These are phyloP conservation scores for Aeschynomene evenia DNA, from an alignment of 306 rosid genomes.

Conservation along the genomic window DNA sequence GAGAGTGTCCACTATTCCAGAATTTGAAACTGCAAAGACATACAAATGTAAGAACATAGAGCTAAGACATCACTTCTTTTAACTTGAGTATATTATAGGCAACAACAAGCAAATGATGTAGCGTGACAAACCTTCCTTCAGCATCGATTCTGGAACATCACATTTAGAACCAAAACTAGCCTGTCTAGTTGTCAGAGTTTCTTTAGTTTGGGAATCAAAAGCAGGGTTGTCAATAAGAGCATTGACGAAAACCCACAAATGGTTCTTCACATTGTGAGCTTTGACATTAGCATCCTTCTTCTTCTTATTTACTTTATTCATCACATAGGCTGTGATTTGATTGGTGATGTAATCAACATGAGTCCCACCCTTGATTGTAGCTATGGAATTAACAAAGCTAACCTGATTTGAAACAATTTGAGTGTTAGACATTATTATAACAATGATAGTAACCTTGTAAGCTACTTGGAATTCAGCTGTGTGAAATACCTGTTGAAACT, in stretches of 20 bases:
- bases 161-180: conserved; percentile 87
- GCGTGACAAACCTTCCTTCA: conserved; percentile 68
- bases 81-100: neutral
- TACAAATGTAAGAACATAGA: neutral
- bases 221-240: conserved; percentile 96
- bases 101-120: neutral
- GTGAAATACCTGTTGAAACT: conserved; percentile 79
- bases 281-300: conserved; percentile 91
- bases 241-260: conserved; percentile 94
- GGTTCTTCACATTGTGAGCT: conserved; percentile 87
- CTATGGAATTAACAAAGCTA: conserved; percentile 84
- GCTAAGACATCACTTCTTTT: neutral
- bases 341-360: conserved; percentile 82
- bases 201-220: conserved; percentile 96
- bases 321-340: conserved; percentile 75
- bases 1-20: conserved; percentile 85
- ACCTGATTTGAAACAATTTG: conserved; percentile 53
- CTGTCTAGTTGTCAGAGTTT: conserved; percentile 76
- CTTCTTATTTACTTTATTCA: conserved; percentile 83
- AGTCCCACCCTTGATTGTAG: conserved; percentile 94
- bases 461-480: neutral
- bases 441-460: neutral
- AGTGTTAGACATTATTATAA: neutral
- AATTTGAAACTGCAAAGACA: conserved; percentile 63
- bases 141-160: conserved; percentile 70